Conservation (phyloP, 2,329 filamentous ascomycete genomes). For the Penicillium sp. region DNA sequence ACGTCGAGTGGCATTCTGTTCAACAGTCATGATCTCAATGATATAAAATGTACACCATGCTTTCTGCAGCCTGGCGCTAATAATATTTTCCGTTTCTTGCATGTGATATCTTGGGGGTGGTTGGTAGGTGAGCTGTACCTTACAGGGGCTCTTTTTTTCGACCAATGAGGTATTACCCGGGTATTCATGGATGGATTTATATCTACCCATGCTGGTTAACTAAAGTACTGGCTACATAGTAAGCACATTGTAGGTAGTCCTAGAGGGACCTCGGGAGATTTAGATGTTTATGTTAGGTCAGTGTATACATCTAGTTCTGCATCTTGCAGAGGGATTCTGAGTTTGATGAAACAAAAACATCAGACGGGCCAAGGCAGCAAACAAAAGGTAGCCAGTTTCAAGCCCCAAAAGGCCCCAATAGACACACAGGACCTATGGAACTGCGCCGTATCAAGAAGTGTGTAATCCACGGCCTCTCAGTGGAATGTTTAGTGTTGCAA, state of each 20-base stretch:
- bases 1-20: constrained; percentile 26
- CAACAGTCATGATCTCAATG: constrained; percentile 28
- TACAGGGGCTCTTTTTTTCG: neutral
- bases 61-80: constrained; percentile 10
- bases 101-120: neutral
- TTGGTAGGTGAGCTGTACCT: neutral
- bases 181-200: neutral
- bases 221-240: neutral
- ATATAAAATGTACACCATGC: constrained; percentile 27
- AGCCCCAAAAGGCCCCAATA: neutral
- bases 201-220: too few species aligned
- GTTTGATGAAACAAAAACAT: neutral
- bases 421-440: neutral
- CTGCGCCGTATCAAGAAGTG: neutral
- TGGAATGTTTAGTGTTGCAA: constrained; percentile 29
- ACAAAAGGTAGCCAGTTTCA: neutral
- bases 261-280: too few species aligned
- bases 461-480: constrained; percentile 15
- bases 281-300: neutral
- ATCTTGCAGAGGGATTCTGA: neutral
- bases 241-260: neutral
- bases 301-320: neutral
- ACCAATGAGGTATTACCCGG: neutral
- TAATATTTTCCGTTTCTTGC: neutral
- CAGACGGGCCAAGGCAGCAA: neutral